Conservation (phyloP, 345 rosid genomes). For the Noccaea bulbosa region DNA sequence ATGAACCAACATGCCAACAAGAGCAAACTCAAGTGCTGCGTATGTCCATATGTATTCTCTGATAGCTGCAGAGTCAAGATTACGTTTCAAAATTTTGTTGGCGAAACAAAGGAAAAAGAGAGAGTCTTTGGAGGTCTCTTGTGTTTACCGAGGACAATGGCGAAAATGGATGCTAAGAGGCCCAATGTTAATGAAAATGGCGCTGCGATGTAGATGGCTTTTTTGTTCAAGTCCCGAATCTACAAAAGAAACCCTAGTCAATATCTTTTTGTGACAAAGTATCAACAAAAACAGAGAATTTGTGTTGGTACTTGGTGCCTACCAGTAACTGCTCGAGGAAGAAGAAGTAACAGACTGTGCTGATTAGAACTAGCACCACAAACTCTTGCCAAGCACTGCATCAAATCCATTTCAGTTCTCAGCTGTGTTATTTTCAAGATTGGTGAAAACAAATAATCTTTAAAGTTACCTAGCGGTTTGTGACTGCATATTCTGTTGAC, state of each 20-base stretch:
- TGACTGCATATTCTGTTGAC: conserved; percentile 52
- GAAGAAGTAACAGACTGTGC: conserved; percentile 95
- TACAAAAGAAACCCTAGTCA: conserved; percentile 38
- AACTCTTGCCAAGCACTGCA: conserved; percentile 99
- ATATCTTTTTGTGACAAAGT: background rate
- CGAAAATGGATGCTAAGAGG: conserved; percentile 72
- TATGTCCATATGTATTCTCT: conserved; percentile 93
- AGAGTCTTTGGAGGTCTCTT: conserved; percentile 15
- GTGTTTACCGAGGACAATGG: conserved; percentile 67
- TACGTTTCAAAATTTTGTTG: background rate
- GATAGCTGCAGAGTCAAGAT: conserved; percentile 64
- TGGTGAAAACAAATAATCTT: conserved; percentile 20
- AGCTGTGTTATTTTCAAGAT: conserved; percentile 24
- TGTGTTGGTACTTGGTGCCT: conserved; percentile 30
- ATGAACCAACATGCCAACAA: conserved; percentile 67
- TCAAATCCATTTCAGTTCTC: conserved; percentile 24
- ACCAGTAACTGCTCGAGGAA: conserved; percentile 96
- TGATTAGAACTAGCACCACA: conserved; percentile 90
- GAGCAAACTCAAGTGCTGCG: conserved; percentile 90
- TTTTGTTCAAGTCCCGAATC: conserved; percentile 69
- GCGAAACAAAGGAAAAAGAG: conserved; percentile 16
- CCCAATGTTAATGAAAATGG: conserved; percentile 84
- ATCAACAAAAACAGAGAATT: conserved; percentile 1
- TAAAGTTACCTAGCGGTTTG: conserved; percentile 62
- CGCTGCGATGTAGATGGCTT: conserved; percentile 74